Base-by-base conservation (phyloP, 352 stramenopile species). In the Globisporangium alternatum region DNA sequence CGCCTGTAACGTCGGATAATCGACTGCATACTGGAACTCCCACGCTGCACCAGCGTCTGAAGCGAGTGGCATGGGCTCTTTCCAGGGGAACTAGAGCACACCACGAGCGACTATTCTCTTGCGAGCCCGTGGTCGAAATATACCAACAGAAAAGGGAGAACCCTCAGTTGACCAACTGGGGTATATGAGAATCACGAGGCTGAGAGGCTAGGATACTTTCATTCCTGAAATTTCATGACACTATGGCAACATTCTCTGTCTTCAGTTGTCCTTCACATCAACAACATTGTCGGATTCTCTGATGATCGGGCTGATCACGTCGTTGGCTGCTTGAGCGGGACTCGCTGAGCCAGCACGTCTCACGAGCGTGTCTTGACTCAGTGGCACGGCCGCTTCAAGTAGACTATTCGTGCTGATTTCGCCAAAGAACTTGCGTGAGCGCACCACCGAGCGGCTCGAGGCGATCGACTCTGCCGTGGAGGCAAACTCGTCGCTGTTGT, bases 341-440 rank as follows among this genome's bases (percentile, higher is more conserved):
- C 3, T 35, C 22, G 7, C 17, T 31, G 41, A 12, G 19, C 6
- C 39, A 19, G 39, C 39, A n/a, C 39, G 22, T 15, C 15, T 41
- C 30, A 63, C 13, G 39, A 63, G 44, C 13, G 43, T 13, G n/a
- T 63, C 44, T 13, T 63, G 56, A 0, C 30, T 30, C 4, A 35
- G 33, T 17, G 49, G 43, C 12, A 9, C 25, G 10, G 56, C 41
- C 13, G 56, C 56, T 28, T 63, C 56, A 4, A 63, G 33, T 13
- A 63, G 25, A 51, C 30, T 56, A 9, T 15, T 51, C 9, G 44
- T 54, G 19, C 28, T 33, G 19, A 12, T 19, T 37, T 56, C 51
- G 30, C 30, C 41, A 7, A 43, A 56, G 30, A 56, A 56, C 17
- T 43, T 56, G 28, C n/a, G 55, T 17, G 55, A 49, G 13, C 21